Evolutionary conservation across 192 early-diverging fungal genomes (phyloP).

Genomic region (Coemansia pectinata): DNA sequence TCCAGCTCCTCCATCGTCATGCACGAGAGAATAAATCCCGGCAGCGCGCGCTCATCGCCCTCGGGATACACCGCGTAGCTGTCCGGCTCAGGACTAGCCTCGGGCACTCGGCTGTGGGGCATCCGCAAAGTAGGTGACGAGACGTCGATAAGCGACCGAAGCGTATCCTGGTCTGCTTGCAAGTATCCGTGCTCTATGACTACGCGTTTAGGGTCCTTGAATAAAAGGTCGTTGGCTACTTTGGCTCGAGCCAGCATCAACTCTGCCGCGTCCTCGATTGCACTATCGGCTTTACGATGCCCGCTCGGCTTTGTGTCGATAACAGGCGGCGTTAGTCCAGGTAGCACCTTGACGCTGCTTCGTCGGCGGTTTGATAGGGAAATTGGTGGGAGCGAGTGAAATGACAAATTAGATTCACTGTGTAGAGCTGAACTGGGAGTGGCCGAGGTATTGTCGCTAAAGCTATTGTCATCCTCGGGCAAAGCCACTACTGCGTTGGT

Average conservation of each 20-base stretch:
- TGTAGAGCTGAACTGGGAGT: not conserved
- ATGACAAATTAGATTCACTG: not conserved
- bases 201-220: slow-evolving; percentile 45
- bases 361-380: not conserved
- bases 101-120: not conserved
- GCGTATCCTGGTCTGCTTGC: slow-evolving; percentile 28
- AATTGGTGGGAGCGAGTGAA: not conserved
- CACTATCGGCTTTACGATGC: not conserved
- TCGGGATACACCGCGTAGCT: slow-evolving; percentile 38
- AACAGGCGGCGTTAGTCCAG: not conserved
- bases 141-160: slow-evolving; percentile 37
- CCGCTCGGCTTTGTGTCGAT: not conserved
- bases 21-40: slow-evolving; percentile 35
- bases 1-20: slow-evolving; percentile 43
- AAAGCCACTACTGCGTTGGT: not conserved
- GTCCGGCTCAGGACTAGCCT: not conserved
- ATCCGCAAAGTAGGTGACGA: slow-evolving; percentile 12
- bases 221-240: slow-evolving; percentile 45
- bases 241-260: slow-evolving; percentile 44
- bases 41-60: slow-evolving; percentile 52
- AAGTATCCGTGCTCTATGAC: slow-evolving; percentile 36
- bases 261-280: not conserved
- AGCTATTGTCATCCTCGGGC: not conserved
- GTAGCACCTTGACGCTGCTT: not conserved
- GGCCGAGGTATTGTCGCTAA: not conserved